Base-by-base conservation (phyloP, 441 rosid species). In the Euphorbia celastroides region DNA sequence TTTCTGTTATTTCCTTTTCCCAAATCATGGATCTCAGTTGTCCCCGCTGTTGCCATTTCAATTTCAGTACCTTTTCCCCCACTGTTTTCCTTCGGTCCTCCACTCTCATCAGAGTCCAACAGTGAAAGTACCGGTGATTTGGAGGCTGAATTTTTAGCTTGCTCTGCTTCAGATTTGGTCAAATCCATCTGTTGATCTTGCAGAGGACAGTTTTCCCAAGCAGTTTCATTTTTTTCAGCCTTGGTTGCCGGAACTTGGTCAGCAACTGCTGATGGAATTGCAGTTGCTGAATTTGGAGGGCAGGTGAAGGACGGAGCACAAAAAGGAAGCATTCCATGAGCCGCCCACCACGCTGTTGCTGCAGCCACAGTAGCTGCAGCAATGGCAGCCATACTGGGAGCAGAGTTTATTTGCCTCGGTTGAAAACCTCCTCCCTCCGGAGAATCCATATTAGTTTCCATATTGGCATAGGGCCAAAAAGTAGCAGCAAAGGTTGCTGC, bases 341-440 rank as follows among this genome's bases (percentile, higher is more conserved):
- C 90, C 41, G 92, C 90, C 98, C 98, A 89, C 97, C 96, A 89
- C 32, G 97, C 95, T 70, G 92, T 85, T 77, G 97, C 99, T 71
- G 97, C 98, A 42, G 97, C 95, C 19, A 93, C 92, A 28, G 96
- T 93, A 72, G 97, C 89, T 72, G 92, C 93, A 51, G 84, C 92
- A 54, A 93, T 78, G 41, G 90, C 90, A 57, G 92, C 83, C 89
- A 88, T 67, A 78, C 83, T 81, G 31, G 97, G 86, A 70, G 80
- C 71, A 68, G 89, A 73, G 82, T 74, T 81, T 66, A 72, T 66
- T 63, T 72, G 92, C 60, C 78, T 59, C 23, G 83, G 69, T 60
- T 72, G 70, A 64, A 74, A 82, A 71, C 38, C 38, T 34, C 79
- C 75, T 68, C 82, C 85, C 66, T 80, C 57, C 32, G 87, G 74